phyloP scores from a whole-genome alignment of 345 rosid genomes.

The Mallotus nudiflorus region DNA sequence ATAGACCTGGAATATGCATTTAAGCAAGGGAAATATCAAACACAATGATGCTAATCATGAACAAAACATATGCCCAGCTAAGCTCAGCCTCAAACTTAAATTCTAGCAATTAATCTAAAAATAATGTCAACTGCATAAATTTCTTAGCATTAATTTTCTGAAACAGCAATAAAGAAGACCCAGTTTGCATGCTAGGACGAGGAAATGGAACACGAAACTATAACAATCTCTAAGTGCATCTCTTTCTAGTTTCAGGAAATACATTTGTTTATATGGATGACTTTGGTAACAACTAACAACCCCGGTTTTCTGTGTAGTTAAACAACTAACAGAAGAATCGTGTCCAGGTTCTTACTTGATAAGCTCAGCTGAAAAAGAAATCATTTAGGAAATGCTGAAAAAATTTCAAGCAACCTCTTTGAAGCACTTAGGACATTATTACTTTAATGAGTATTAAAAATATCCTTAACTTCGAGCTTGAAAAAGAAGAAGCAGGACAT shows the following conservation, averaged over 20 bases:
- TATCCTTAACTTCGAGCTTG: background rate
- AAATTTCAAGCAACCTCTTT: background rate
- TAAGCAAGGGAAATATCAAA: slow-evolving; percentile 20
- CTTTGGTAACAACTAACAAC: background rate
- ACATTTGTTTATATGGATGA: background rate
- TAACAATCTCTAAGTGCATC: background rate
- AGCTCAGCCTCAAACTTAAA: background rate
- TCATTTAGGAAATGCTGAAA: background rate
- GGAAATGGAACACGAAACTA: background rate
- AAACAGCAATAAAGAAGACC: background rate
- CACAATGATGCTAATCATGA: slow-evolving; percentile 8
- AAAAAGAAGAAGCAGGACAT: background rate
- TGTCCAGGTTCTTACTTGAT: background rate
- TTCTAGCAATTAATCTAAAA: background rate
- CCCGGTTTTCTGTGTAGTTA: background rate
- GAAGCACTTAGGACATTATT: background rate
- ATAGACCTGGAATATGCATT: slow-evolving; percentile 39
- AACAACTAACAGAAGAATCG: background rate
- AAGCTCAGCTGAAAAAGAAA: background rate
- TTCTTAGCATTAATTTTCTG: background rate
- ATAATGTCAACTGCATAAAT: background rate
- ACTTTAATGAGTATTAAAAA: background rate
- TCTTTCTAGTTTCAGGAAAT: background rate
- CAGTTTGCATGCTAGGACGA: background rate
- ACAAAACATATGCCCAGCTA: background rate